These are phyloP conservation scores for Metschnikowia continentalis DNA, from an alignment of 805 yeast genomes.

Conservation along the genomic window DNA sequence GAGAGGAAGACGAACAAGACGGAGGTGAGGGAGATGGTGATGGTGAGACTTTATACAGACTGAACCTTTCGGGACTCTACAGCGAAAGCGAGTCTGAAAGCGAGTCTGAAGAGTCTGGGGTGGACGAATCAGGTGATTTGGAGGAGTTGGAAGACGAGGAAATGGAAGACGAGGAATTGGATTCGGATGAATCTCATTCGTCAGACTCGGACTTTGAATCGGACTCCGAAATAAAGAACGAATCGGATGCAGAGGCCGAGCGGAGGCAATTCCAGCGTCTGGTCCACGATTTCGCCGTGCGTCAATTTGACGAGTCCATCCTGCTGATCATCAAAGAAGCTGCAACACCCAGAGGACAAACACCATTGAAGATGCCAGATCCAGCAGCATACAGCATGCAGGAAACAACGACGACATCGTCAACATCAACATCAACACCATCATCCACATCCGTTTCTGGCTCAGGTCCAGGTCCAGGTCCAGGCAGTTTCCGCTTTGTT, in stretches of 20 bases:
- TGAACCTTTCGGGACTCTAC: not conserved
- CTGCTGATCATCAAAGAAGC: slow-evolving; percentile 1
- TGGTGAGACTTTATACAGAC: slow-evolving; percentile 5
- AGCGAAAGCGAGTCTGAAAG: slow-evolving; percentile 6
- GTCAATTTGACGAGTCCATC: slow-evolving; percentile 1
- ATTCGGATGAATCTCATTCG: not conserved
- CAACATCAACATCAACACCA: too few species aligned
- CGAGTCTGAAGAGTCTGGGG: slow-evolving; percentile 11
- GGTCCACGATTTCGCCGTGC: not conserved
- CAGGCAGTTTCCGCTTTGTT: slow-evolving; percentile 44
- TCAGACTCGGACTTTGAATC: not conserved
- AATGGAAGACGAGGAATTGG: too few species aligned
- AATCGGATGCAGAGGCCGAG: not conserved
- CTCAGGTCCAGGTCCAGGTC: not conserved
- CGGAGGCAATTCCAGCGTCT: not conserved
- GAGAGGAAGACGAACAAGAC: not conserved
- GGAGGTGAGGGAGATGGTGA: slow-evolving; percentile 1
- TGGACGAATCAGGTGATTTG: too few species aligned
- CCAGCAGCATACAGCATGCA: slow-evolving; percentile 12
- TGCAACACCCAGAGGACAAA: not conserved
- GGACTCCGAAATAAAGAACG: not conserved
- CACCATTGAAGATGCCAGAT: slow-evolving; percentile 24
- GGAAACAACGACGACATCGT: not conserved
- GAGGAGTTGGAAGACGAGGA: too few species aligned
- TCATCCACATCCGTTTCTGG: too few species aligned